Conservation (phyloP, 345 rosid genomes). For the Psidium friedrichsthalianum region DNA sequence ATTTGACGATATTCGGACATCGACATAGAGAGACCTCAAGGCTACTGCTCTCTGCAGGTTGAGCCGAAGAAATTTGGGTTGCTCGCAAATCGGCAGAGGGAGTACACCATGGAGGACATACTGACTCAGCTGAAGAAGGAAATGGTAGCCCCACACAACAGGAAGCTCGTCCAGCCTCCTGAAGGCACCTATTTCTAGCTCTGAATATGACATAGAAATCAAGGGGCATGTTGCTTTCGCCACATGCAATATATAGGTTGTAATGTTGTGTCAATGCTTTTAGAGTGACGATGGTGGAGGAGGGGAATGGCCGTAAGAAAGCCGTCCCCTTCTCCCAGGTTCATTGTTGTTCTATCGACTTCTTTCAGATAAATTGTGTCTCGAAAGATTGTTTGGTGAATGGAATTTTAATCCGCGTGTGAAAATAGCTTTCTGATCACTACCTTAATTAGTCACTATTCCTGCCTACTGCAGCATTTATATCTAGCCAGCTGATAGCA, state of each 20-base stretch:
- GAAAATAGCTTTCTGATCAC: background rate
- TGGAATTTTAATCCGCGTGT: background rate
- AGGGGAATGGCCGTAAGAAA: slow-evolving; percentile 17
- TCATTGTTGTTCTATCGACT: slow-evolving; percentile 22
- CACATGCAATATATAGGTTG: slow-evolving; percentile 34
- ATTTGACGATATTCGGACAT: background rate
- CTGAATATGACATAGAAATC: slow-evolving; percentile 4
- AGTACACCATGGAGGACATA: slow-evolving; percentile 71
- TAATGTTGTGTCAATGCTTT: slow-evolving; percentile 29
- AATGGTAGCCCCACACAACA: slow-evolving; percentile 64
- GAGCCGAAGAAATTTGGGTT: slow-evolving; percentile 63
- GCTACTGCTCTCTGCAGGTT: slow-evolving; percentile 27
- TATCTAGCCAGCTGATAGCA: background rate
- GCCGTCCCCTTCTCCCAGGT: slow-evolving; percentile 22
- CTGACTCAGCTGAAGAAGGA: slow-evolving; percentile 67
- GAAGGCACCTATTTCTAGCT: slow-evolving; percentile 80
- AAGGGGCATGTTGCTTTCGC: slow-evolving; percentile 12
- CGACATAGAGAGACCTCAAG: background rate
- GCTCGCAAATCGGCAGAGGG: slow-evolving; percentile 69
- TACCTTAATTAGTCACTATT: background rate
- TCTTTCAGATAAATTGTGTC: background rate
- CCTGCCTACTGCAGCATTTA: background rate
- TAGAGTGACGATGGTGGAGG: slow-evolving; percentile 24
- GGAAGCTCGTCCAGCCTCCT: slow-evolving; percentile 76
- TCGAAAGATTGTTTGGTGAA: background rate